A percentile compares a stretch with the other conserved stretches of the same genome.
Conservation (phyloP, 371 early-diverging fungal species). For the Lichtheimia ornata region DNA sequence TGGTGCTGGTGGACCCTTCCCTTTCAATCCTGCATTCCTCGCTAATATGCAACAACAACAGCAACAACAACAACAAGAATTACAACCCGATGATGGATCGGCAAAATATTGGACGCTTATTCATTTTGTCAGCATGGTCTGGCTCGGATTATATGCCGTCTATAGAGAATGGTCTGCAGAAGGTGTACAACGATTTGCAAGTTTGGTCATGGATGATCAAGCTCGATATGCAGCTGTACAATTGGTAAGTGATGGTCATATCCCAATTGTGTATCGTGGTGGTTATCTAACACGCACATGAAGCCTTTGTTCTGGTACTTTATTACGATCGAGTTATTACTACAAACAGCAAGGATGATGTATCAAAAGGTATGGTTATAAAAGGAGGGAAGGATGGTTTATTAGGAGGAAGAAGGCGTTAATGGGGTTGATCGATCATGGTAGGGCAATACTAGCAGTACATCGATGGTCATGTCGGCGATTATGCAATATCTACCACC, state of each 20-base stretch:
- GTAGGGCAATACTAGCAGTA: conserved; percentile 38
- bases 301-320: conserved; percentile 71
- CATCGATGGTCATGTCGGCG: conserved; percentile 20
- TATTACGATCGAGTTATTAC: conserved; percentile 51
- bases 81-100: conserved; percentile 26
- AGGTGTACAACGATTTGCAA: conserved; percentile 41
- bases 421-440: neutral
- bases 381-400: neutral
- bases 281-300: neutral
- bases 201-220: conserved; percentile 19
- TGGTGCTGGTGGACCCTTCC: conserved; percentile 17
- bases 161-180: conserved; percentile 46
- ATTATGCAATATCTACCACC: conserved; percentile 46
- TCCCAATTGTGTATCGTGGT: neutral
- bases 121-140: conserved; percentile 48
- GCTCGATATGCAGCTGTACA: conserved; percentile 24
- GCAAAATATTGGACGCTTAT: conserved; percentile 55
- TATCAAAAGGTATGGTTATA: conserved; percentile 44
- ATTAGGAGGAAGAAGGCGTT: neutral
- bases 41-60: conserved; percentile 36
- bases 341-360: conserved; percentile 57
- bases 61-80: conserved; percentile 12
- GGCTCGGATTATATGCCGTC: conserved; percentile 51
- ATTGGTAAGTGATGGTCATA: conserved; percentile 24
- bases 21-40: conserved; percentile 27